Conservation (phyloP, 306 rosid species). For the Sicyos baderoa region DNA sequence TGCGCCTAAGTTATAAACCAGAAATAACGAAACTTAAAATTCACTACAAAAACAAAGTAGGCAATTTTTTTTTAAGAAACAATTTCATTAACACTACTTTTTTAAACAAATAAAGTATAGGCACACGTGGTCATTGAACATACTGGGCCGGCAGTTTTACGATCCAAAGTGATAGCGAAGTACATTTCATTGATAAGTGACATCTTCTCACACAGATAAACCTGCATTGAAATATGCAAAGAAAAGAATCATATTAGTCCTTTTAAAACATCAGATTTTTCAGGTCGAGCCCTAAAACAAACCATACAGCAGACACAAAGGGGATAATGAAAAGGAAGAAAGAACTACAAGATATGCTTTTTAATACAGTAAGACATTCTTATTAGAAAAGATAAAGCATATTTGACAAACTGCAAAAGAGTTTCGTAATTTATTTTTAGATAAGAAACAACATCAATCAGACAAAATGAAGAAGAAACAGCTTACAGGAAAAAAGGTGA, state of each 20-base stretch:
- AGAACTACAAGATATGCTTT: neutral
- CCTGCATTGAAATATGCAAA: constrained; percentile 37
- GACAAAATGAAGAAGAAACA: neutral
- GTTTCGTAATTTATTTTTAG: neutral
- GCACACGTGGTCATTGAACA: constrained; percentile 26
- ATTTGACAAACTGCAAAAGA: neutral
- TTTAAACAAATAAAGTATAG: neutral
- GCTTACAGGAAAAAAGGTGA: neutral
- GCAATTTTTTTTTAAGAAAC: neutral
- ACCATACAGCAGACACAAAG: neutral
- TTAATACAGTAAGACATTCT: neutral
- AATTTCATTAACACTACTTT: neutral
- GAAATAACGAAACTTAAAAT: neutral
- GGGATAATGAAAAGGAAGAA: neutral
- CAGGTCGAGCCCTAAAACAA: neutral
- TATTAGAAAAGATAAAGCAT: neutral
- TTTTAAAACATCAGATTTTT: neutral
- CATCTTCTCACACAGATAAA: constrained; percentile 75
- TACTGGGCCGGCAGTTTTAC: constrained; percentile 89
- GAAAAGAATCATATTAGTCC: neutral
- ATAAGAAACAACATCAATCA: neutral
- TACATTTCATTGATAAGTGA: constrained; percentile 96
- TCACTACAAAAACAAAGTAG: neutral
- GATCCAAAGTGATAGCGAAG: constrained; percentile 93
- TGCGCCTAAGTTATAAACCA: constrained; percentile 9